Percentiles rank a stretch among this genome's conserved stretches.
Evolutionary conservation across 164 flowering plant genomes (phyloP).

Genomic region (Malania oleifera): DNA sequence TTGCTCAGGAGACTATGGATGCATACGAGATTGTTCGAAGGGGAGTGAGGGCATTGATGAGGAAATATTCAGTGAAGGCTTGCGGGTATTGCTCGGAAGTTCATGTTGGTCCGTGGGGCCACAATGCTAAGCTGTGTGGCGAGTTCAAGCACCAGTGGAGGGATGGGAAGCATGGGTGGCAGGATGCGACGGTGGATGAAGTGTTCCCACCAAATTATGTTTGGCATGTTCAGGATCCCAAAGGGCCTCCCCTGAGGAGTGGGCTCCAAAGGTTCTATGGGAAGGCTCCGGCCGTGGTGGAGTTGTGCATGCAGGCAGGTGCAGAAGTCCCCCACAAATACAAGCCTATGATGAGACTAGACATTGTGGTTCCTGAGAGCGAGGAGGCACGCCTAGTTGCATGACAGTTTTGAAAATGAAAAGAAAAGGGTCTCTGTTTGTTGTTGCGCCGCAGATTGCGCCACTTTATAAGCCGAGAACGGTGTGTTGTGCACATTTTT

Average conservation of each 20-base stretch:
- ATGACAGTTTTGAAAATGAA: no score
- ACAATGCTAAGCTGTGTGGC: conserved; percentile 86
- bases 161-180: conserved; percentile 99
- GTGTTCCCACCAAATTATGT: conserved; percentile 87
- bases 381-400: conserved; percentile 68
- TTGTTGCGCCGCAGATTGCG: no score
- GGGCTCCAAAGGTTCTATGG: conserved; percentile 74
- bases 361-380: conserved; percentile 74
- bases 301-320: conserved; percentile 84
- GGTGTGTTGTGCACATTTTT: no score
- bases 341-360: conserved; percentile 93
- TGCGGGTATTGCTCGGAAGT: conserved; percentile 97
- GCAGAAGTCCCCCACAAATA: conserved; percentile 56
- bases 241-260: conserved; percentile 60
- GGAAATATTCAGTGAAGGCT: conserved; percentile 76
- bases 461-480: no score
- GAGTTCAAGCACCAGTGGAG: conserved; percentile 95
- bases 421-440: no score
- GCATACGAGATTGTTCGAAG: conserved; percentile 63
- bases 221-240: conserved; percentile 80
- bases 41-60: conserved; percentile 69
- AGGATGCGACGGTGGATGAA: conserved; percentile 81
- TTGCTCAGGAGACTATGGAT: conserved; percentile 65
- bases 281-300: conserved; percentile 91
- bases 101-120: conserved; percentile 99